A percentile compares a stretch with the other conserved stretches of the same genome.
phyloP scores from a whole-genome alignment of 2,329 filamentous ascomycete genomes.

The Colletotrichum lini region DNA sequence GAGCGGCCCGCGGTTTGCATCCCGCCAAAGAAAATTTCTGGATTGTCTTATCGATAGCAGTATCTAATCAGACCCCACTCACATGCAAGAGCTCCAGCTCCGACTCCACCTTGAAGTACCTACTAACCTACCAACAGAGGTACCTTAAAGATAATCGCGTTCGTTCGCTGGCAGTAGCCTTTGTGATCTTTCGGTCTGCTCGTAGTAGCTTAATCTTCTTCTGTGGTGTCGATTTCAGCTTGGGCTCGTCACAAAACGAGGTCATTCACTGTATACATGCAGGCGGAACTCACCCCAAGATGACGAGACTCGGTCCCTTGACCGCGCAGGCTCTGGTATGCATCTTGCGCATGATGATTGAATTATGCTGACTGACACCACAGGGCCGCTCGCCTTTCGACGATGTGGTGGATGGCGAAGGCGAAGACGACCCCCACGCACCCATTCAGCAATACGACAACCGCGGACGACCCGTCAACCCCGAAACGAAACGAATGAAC shows the following conservation, averaged over 20 bases:
- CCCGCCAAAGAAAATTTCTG: conserved; percentile 22
- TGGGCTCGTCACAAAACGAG: neutral
- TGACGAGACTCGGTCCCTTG: conserved; percentile 59
- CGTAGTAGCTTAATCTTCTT: neutral
- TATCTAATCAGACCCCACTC: conserved; percentile 35
- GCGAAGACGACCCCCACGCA: conserved; percentile 57
- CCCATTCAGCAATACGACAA: conserved; percentile 67
- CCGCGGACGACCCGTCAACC: conserved; percentile 69
- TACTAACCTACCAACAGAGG: too few species aligned
- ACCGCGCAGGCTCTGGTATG: conserved; percentile 71
- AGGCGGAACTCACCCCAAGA: neutral
- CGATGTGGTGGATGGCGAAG: conserved; percentile 67
- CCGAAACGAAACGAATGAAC: conserved; percentile 68
- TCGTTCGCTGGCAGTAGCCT: neutral
- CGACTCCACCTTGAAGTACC: conserved; percentile 12
- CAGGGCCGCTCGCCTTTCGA: conserved; percentile 74
- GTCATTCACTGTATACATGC: neutral
- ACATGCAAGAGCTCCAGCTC: conserved; percentile 14
- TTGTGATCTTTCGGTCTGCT: neutral
- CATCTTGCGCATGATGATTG: neutral
- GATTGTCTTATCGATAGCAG: conserved; percentile 33
- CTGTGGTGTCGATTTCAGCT: neutral
- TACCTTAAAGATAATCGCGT: conserved; percentile 15
- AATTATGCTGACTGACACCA: conserved; percentile 8
- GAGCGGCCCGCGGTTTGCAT: conserved; percentile 26